Evolutionary conservation across 2,329 filamentous ascomycete species (phyloP), one percentile per base, ranked within the genome.

Genomic region (Botryotinia convoluta): DNA sequence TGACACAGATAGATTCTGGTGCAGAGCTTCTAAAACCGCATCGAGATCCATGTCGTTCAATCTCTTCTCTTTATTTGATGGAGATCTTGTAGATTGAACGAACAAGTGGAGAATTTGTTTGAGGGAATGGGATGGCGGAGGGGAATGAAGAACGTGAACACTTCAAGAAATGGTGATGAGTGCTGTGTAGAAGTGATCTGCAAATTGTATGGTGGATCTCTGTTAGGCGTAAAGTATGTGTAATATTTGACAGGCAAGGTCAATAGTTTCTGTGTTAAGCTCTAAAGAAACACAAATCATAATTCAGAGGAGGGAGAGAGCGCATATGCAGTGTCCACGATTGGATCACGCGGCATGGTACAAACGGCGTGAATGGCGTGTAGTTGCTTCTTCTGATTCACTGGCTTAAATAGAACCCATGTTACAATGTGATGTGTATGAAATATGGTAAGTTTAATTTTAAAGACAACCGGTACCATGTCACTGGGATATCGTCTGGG

Each of bases 351-450:
- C 32, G 35, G 45, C 64, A 42, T 26, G 48, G 35, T 54, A 64
- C 32, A 68, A 67, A 68, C 45, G 64, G 64, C 14, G 63, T 26
- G 16, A 39, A 54, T 68, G 64, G 32, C 45, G 64, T 68, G 45
- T 29, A 68, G 45, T 20, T 26, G 35, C 10, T 4, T 54, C 22
- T 18, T 54, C 64, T 54, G 45, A 54, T 54, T 68, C 64, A 68
- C 44, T n/a, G 64, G 48, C 16, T 39, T 29, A 54, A 22, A 68
- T 7, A 54, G n/a, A 54, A 29, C 35, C 16, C 51, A 20, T 54
- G 22, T 26, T 54, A 39, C 18, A 16, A 42, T 22, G 35, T 54
- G 32, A 51, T 54, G 42, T 45, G 42, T 45, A 26, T 39, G 45
- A 29, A 64, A 29, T 44, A 29, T 29, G 63, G 63, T 54, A 67